Percentiles rank a stretch among this genome's conserved stretches.
These are phyloP conservation scores for Brassica rapa DNA, from an alignment of 345 rosid genomes.

Conservation along the genomic window DNA sequence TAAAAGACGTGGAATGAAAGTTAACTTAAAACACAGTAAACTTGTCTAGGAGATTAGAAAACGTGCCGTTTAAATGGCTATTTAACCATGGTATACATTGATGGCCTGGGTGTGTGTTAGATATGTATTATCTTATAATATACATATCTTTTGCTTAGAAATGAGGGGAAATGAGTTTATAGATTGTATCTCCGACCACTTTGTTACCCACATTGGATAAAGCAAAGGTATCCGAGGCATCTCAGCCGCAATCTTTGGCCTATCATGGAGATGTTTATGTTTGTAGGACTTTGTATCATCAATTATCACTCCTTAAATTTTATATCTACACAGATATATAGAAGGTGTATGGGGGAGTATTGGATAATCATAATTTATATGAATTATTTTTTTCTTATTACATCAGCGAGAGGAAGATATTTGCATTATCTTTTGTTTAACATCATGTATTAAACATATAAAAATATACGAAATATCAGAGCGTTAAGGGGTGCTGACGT, in stretches of 20 bases:
- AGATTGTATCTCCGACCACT: slow-evolving; percentile 10
- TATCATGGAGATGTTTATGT: slow-evolving; percentile 17
- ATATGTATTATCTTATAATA: neutral
- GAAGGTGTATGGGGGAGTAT: slow-evolving; percentile 14
- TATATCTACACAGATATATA: neutral
- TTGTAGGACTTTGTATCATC: slow-evolving; percentile 14
- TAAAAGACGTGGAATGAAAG: neutral
- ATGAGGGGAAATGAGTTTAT: slow-evolving; percentile 8
- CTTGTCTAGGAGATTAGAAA: neutral
- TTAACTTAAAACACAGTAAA: neutral
- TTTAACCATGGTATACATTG: neutral
- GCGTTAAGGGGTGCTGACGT: slow-evolving; percentile 19
- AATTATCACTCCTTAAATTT: neutral
- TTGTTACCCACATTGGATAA: slow-evolving; percentile 15
- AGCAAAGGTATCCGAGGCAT: slow-evolving; percentile 28
- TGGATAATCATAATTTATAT: slow-evolving; percentile 14
- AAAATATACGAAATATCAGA: neutral
- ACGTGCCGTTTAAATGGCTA: neutral
- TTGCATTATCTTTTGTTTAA: neutral
- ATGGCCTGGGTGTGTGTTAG: neutral
- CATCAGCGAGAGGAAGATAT: slow-evolving; percentile 20
- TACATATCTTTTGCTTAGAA: neutral
- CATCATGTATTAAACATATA: neutral
- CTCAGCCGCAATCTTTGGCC: slow-evolving; percentile 31
- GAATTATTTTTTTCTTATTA: slow-evolving; percentile 13